Base-by-base conservation (phyloP, 1,284 basidiomycete genomes). In the Xerocomus nothofagi region DNA sequence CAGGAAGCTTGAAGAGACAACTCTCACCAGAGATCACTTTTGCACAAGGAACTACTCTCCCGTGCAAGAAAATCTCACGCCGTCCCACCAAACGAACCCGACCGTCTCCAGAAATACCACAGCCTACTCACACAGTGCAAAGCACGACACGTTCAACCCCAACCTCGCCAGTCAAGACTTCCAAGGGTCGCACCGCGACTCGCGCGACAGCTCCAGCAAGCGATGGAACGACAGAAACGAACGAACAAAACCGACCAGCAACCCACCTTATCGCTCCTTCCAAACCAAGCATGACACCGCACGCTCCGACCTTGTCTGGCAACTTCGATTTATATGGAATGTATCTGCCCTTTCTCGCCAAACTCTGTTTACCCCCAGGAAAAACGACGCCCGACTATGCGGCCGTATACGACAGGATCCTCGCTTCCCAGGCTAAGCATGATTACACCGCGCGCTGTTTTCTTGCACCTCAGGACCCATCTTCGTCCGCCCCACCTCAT, bases 301-400 rank as follows among this genome's bases (percentile, higher is more conserved):
- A 32, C 12, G 18, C 36, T 11, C 57, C 55, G 5, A 50, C 49
- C 11, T 61, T 62, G 17, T 59, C 60, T 8, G 72, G 73, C 4
- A 73, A 70, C 44, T 74, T 74, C 41, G 73, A 73, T 59, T 41
- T 73, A 20, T 73, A 75, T 46, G 60, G 58, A 29, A 75, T 70
- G 65, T 59, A 62, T 34, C 57, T 75, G 11, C 62, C 69, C 3
- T 69, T 67, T 50, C 65, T 73, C 29, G 48, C 50, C 51, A 63
- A 62, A 23, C 59, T 63, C 32, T 72, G 65, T 56, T 47, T 65
- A n/a, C 65, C 70, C 1, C 30, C 39, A 2, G 67, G 61, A n/a
- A 57, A 54, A 6, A 57, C 55, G 15, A 37, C 50, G 7, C 69
- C 68, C 6, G 47, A 66, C 34, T 65, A 66, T 20, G 59, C 65